Evolutionary conservation across 495 filamentous ascomycete genomes (phyloP).

Genomic region (Xylaria palmicola): DNA sequence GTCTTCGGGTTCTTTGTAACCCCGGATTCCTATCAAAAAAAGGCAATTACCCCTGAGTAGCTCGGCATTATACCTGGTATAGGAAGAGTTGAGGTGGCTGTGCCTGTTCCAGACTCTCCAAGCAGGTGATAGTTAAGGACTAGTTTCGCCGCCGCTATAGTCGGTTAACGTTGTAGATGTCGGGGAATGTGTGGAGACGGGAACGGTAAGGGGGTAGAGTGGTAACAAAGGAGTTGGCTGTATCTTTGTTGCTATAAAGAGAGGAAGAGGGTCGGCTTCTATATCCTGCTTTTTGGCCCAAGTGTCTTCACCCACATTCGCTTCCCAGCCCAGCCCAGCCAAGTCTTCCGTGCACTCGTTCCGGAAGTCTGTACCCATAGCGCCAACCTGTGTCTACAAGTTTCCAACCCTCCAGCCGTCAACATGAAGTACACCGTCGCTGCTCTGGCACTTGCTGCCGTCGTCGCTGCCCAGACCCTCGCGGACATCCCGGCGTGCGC

Average conservation of each 20-base stretch:
- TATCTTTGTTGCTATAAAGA: slow-evolving; percentile 7
- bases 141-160: not conserved
- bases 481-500: slow-evolving; percentile 40
- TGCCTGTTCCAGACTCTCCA: not conserved
- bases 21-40: not conserved
- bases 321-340: not conserved
- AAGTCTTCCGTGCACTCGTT: slow-evolving; percentile 8
- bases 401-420: not conserved
- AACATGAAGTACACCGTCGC: slow-evolving; percentile 42
- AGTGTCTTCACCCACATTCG: slow-evolving; percentile 8
- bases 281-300: not conserved
- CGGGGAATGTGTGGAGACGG: not conserved
- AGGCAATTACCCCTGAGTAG: not conserved
- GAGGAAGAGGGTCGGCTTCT: not conserved
- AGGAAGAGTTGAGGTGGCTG: slow-evolving; percentile 9
- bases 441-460: slow-evolving; percentile 26
- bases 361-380: not conserved
- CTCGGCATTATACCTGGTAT: slow-evolving; percentile 11
- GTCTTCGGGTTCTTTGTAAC: slow-evolving; percentile 6
- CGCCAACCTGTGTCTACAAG: not conserved
- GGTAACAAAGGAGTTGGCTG: not conserved
- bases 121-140: not conserved
- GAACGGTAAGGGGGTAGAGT: not conserved
- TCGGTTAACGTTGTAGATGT: not conserved
- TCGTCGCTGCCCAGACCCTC: slow-evolving; percentile 35